phyloP scores from a whole-genome alignment of 257 asterid species.

The Solanum chiquidenum region DNA sequence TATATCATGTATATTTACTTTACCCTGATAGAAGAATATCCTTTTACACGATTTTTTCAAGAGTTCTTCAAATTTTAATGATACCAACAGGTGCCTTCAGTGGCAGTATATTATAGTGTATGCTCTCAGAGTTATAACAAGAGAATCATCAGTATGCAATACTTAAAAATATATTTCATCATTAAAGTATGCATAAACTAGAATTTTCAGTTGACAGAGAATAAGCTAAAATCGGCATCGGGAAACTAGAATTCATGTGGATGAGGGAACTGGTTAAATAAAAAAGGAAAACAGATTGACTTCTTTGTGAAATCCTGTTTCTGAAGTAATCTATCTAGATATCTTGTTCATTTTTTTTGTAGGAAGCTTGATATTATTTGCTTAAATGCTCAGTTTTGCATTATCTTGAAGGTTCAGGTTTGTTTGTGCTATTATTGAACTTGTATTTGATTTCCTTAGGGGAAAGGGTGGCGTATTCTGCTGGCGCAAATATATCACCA shows the following conservation, averaged over 20 bases:
- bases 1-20: neutral
- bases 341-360: neutral
- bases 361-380: neutral
- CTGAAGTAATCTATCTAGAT: neutral
- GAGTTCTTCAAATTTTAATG: neutral
- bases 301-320: neutral
- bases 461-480: conserved; percentile 29
- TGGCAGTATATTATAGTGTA: neutral
- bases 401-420: neutral
- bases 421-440: neutral
- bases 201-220: neutral
- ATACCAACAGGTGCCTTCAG: neutral
- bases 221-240: neutral
- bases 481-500: neutral
- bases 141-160: neutral
- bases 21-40: neutral
- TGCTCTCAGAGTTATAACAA: neutral
- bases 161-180: neutral
- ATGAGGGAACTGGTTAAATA: neutral
- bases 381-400: neutral
- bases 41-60: neutral
- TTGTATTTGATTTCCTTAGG: conserved; percentile 21
- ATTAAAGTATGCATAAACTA: neutral
- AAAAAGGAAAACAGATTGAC: neutral
- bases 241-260: neutral